Conservation (phyloP, 768 basidiomycete species). For the Lactarius deliciosus region DNA sequence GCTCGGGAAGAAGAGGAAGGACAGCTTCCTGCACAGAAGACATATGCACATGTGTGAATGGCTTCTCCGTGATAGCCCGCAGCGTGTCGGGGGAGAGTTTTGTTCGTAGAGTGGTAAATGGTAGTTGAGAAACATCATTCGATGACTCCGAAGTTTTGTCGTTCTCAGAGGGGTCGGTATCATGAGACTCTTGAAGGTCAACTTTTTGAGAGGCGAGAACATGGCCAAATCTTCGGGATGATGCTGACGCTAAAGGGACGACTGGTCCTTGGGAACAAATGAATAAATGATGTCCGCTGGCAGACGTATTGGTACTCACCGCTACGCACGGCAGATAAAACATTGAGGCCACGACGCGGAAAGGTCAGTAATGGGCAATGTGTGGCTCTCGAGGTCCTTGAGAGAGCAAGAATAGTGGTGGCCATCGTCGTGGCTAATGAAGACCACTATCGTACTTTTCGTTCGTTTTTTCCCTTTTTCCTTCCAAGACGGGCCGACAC, state of each 20-base stretch:
- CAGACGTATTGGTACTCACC: conserved; percentile 9
- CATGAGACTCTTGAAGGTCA: not conserved
- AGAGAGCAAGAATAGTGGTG: conserved; percentile 13
- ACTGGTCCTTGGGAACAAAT: conserved; percentile 1
- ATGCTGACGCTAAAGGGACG: conserved; percentile 17
- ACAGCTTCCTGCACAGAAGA: conserved; percentile 82
- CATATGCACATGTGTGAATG: conserved; percentile 72
- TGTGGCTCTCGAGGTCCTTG: conserved; percentile 4
- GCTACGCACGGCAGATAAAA: not conserved
- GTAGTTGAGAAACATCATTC: conserved; percentile 3
- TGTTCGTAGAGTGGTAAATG: conserved; percentile 38
- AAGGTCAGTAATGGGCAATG: not conserved
- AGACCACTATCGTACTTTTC: not conserved
- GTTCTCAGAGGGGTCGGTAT: not conserved
- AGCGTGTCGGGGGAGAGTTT: conserved; percentile 41
- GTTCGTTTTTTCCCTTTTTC: not conserved
- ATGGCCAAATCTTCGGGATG: conserved; percentile 24
- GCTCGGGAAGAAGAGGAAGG: conserved; percentile 66
- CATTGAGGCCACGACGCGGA: not conserved
- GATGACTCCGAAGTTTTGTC: conserved; percentile 4
- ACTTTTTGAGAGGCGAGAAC: conserved; percentile 21
- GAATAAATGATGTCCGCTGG: not conserved
- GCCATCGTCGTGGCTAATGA: not conserved
- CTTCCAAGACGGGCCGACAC: not conserved
- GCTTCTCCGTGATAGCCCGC: conserved; percentile 58